Evolutionary conservation across 257 asterid species (phyloP), one percentile per base, ranked within the genome.

Genomic region (Fraxinus excelsior): DNA sequence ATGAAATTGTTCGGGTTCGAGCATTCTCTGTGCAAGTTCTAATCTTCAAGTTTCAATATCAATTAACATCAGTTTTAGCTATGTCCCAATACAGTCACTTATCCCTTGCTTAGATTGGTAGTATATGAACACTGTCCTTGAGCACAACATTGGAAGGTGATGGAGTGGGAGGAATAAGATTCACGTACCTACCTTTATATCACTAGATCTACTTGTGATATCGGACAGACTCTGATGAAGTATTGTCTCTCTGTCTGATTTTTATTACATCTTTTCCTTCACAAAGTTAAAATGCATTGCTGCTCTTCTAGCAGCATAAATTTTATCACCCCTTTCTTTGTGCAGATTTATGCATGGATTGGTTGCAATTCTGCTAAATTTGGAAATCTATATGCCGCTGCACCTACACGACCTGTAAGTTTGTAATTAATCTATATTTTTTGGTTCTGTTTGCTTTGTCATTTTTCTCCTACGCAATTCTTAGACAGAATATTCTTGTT

Each of bases 331-430:
- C 18, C 51, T 53, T 78, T 49, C 19, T 72, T 37, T 58, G 42
- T 81, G 18, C 78, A 95, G 99, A 89, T 95, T 81, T 93, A 91
- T 82, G 96, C 84, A 16, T 93, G 99, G 98, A 83, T 95, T 38
- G 97, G 99, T 78, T 93, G 91, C 85, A 91, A 87, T 77, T 91
- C 99, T 75, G 77, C 97, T 42, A 93, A 91, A 80, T 84, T 95
- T 66, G 99, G 99, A 60, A 86, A 95, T 89, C 84, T 93, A 38
- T 91, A 90, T 82, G 98, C 98, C 2, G 98, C 98, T 80, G 91
- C 92, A 25, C 90, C 93, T 62, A 87, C 90, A 18, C 85, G 94
- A 51, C 94, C 97, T n/a, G 99, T 93, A 85, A 90, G 97, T 82
- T 85, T 19, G 46, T 46, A 21, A 16, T 71, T 46, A 21, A 16